phyloP scores from a whole-genome alignment of 345 rosid genomes.

The Populus davidiana region DNA sequence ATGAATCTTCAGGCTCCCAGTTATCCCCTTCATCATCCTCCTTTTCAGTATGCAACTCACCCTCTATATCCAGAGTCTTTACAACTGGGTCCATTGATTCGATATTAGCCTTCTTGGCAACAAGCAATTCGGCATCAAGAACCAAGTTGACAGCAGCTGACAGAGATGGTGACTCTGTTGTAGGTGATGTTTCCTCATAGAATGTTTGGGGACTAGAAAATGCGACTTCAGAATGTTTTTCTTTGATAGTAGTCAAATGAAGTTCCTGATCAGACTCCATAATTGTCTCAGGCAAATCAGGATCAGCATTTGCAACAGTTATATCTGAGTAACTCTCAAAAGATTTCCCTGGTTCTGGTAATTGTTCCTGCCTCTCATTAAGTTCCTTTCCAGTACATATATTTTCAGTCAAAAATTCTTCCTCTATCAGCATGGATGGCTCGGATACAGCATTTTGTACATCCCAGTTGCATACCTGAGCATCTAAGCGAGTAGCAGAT shows the following conservation, averaged over 20 bases:
- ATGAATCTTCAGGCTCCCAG: conserved; percentile 68
- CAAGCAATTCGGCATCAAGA: conserved; percentile 34
- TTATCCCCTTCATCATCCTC: conserved; percentile 58
- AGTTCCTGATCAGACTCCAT: conserved; percentile 54
- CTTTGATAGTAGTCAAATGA: conserved; percentile 38
- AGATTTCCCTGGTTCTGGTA: conserved; percentile 30
- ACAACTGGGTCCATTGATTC: conserved; percentile 43
- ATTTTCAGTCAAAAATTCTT: conserved; percentile 34
- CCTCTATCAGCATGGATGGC: conserved; percentile 37
- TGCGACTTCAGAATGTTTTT: conserved; percentile 34
- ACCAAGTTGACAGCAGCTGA: conserved; percentile 35
- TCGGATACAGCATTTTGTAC: conserved; percentile 33
- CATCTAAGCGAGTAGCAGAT: conserved; percentile 56
- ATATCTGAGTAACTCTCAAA: conserved; percentile 38
- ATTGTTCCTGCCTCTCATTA: conserved; percentile 30
- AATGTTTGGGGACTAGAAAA: conserved; percentile 25
- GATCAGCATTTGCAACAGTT: conserved; percentile 37
- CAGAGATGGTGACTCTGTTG: conserved; percentile 8
- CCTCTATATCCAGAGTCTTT: conserved; percentile 52
- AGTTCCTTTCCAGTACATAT: conserved; percentile 29
- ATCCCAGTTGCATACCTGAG: conserved; percentile 60
- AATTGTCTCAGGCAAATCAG: conserved; percentile 52
- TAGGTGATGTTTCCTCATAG: conserved; percentile 17
- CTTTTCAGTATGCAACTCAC: conserved; percentile 42
- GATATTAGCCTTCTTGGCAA: conserved; percentile 33